Evolutionary conservation across 2,329 filamentous ascomycete genomes (phyloP).

Genomic region (Aschersonia sp.): DNA sequence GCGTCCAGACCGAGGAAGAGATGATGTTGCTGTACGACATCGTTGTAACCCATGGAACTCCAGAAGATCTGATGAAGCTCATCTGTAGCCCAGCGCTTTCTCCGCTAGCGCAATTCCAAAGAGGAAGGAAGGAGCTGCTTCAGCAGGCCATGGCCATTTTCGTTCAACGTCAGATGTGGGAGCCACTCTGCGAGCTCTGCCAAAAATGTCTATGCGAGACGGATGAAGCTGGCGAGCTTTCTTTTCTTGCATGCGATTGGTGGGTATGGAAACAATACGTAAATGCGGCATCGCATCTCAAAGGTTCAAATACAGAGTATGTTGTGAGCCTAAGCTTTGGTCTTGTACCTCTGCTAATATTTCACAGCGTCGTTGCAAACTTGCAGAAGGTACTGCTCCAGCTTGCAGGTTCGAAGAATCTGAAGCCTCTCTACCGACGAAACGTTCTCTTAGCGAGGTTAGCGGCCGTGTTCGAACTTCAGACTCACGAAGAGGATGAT

Average conservation of each 20-base stretch:
- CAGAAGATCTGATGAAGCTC: slow-evolving; percentile 25
- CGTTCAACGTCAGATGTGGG: slow-evolving; percentile 25
- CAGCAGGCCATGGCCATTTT: slow-evolving; percentile 24
- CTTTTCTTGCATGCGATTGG: slow-evolving; percentile 31
- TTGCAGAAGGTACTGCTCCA: slow-evolving; percentile 16
- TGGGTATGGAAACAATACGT: slow-evolving; percentile 24
- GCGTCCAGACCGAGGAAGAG: slow-evolving; percentile 33
- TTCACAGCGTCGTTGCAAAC: slow-evolving; percentile 10
- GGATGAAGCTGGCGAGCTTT: slow-evolving; percentile 21
- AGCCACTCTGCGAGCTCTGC: slow-evolving; percentile 27
- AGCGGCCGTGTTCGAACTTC: slow-evolving; percentile 20
- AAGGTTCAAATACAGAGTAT: slow-evolving; percentile 18
- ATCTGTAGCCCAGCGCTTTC: slow-evolving; percentile 23
- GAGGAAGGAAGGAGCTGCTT: slow-evolving; percentile 32
- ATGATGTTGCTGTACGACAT: slow-evolving; percentile 34
- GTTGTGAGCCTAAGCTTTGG: neutral
- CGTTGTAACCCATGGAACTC: slow-evolving; percentile 25
- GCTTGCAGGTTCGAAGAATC: slow-evolving; percentile 12
- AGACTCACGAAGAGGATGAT: slow-evolving; percentile 14
- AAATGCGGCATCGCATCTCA: slow-evolving; percentile 19
- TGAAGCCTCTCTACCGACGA: slow-evolving; percentile 24
- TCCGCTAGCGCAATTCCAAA: slow-evolving; percentile 27
- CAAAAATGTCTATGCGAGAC: slow-evolving; percentile 24
- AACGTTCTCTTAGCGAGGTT: slow-evolving; percentile 24
- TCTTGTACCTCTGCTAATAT: slow-evolving; percentile 3